phyloP scores from a whole-genome alignment of 108 stramenopile species.

The Skeletonema costatum region DNA sequence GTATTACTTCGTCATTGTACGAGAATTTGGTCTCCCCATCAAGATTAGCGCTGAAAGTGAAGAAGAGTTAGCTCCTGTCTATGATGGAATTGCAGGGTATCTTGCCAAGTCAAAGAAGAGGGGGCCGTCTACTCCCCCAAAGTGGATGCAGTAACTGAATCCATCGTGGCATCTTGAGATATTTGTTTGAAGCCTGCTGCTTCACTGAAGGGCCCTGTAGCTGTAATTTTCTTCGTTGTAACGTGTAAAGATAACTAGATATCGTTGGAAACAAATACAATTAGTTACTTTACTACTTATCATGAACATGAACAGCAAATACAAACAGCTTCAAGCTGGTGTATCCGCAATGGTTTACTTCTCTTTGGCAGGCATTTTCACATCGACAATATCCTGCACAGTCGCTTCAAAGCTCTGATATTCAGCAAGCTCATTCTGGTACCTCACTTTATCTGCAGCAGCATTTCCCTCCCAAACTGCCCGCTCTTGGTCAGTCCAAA shows the following conservation, averaged over 20 bases:
- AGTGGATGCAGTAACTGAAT: not conserved
- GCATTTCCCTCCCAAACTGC: too few relatives aligned
- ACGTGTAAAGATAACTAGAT: not conserved
- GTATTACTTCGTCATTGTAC: constrained; percentile 37
- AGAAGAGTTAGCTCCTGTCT: constrained; percentile 30
- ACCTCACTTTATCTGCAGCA: constrained; percentile 58
- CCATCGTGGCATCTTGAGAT: not conserved
- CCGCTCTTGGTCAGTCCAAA: too few relatives aligned
- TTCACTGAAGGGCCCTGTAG: not conserved
- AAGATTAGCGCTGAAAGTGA: constrained; percentile 29
- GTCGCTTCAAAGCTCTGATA: constrained; percentile 8
- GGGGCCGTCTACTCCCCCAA: not conserved
- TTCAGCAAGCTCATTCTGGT: constrained; percentile 49
- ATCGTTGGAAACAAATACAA: not conserved
- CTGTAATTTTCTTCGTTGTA: not conserved
- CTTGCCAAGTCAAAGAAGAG: constrained; percentile 14
- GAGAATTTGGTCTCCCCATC: constrained; percentile 30
- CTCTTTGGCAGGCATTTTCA: not conserved
- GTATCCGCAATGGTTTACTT: not conserved
- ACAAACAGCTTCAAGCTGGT: not conserved
- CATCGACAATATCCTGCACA: too few relatives aligned
- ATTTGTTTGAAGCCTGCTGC: not conserved
- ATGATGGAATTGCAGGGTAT: constrained; percentile 27
- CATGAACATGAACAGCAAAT: not conserved
- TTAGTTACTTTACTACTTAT: not conserved